Evolutionary conservation across 163 green algal species (phyloP), one percentile per base, ranked within the genome.

Genomic region (Trebouxiophyceae sp.): DNA sequence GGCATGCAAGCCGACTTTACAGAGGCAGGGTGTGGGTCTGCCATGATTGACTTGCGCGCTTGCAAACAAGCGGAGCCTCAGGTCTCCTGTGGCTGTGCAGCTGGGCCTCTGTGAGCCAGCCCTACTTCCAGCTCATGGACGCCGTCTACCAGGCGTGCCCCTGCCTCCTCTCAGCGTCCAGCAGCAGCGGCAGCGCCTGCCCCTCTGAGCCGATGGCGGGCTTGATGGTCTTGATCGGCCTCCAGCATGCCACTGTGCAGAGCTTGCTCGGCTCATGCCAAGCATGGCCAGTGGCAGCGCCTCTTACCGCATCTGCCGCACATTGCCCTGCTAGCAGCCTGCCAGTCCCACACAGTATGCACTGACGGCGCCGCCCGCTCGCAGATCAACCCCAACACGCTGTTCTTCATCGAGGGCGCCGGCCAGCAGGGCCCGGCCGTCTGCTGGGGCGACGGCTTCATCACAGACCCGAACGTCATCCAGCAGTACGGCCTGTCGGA

Each of bases 381-480:
- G 61, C 61, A 67, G 61, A n/a, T 67, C 7, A 44, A 19, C 16
- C 61, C 45, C 4, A 60, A 16, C 1, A 60, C 61, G 24, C 45
- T 67, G 6, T 67, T 67, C 45, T 50, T 67, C 19, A 45, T 67
- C 0, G 61, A 67, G 45, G 61, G 61, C 29, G 29, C 23, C 2
- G 45, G 45, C 5, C 61, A 67, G 61, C 29, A 50, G 45, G 20
- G n/a, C 22, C n/a, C 23, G 12, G 27, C 26, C 19, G 50, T 61
- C 29, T 58, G 60, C 61, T 72, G 71, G 71, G 71, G 71, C 19
- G 71, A 77, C 32, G 71, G 71, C 39, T 60, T 73, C 33, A 31
- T 55, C 28, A 74, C 67, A 22, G 55, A 74, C 31, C 23, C 29
- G 4, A 23, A 30, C 55, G 29, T 62, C 33, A 58, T 74, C 12